phyloP scores from a whole-genome alignment of 2,329 filamentous ascomycete species.

The Exserohilum rostratum region DNA sequence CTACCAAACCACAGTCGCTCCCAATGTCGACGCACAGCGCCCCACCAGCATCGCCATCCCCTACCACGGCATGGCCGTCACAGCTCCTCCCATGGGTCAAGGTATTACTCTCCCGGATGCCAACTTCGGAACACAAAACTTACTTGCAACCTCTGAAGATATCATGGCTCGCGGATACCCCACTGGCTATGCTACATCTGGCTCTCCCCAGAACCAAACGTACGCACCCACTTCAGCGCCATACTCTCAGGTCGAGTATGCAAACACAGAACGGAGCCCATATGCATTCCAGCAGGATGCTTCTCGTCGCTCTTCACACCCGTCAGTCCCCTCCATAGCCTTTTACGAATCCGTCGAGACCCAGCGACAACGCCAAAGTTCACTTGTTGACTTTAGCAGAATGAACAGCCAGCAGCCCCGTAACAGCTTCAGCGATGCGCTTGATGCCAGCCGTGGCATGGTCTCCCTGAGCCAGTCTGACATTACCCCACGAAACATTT shows the following conservation, averaged over 20 bases:
- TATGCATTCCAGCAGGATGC: conserved; percentile 64
- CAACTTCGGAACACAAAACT: conserved; percentile 67
- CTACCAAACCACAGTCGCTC: conserved; percentile 70
- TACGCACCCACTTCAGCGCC: conserved; percentile 72
- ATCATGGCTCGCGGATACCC: conserved; percentile 74
- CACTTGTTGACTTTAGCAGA: conserved; percentile 69
- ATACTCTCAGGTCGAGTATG: conserved; percentile 80
- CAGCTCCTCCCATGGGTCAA: conserved; percentile 72
- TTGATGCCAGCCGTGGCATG: conserved; percentile 94
- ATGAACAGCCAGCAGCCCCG: conserved; percentile 63
- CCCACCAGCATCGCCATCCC: conserved; percentile 70
- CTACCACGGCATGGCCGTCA: conserved; percentile 75
- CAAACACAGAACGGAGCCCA: conserved; percentile 58
- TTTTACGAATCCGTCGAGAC: conserved; percentile 56
- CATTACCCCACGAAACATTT: conserved; percentile 78
- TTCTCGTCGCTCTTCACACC: conserved; percentile 77
- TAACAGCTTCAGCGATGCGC: conserved; percentile 81
- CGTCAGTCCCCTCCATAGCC: conserved; percentile 71
- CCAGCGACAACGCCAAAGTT: conserved; percentile 61
- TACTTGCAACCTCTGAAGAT: conserved; percentile 77
- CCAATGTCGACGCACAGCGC: conserved; percentile 59
- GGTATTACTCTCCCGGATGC: conserved; percentile 69
- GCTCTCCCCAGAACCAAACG: conserved; percentile 70
- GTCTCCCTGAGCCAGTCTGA: conserved; percentile 89
- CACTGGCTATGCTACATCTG: conserved; percentile 71